Conservation (phyloP, 2,329 filamentous ascomycete species). For the Catunica adiposa region DNA sequence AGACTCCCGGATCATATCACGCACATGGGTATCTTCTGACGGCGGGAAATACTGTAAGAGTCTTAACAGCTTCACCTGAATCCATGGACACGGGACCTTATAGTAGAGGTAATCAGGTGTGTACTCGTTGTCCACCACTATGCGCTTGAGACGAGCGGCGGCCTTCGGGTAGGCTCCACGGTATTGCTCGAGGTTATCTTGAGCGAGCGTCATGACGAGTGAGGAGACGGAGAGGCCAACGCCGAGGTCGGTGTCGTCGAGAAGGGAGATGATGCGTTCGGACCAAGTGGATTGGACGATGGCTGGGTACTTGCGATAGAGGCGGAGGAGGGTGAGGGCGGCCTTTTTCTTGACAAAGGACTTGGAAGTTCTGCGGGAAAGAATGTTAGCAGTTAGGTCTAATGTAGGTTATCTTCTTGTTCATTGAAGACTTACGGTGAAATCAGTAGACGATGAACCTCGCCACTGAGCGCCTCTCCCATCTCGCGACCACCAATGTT, state of each 20-base stretch:
- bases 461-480: constrained; percentile 79
- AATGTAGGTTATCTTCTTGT: neutral
- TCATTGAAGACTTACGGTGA: constrained; percentile 54
- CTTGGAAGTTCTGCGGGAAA: constrained; percentile 48
- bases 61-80: constrained; percentile 85
- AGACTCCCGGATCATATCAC: constrained; percentile 80
- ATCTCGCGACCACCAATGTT: constrained; percentile 95
- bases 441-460: constrained; percentile 86
- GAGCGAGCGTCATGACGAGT: constrained; percentile 80
- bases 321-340: constrained; percentile 73
- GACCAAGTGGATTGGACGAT: constrained; percentile 96
- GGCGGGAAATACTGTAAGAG: constrained; percentile 92
- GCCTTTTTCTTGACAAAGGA: constrained; percentile 99
- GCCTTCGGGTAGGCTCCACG: constrained; percentile 90
- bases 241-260: constrained; percentile 91
- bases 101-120: constrained; percentile 92
- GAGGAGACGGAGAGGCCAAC: constrained; percentile 93
- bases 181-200: constrained; percentile 89
- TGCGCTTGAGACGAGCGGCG: constrained; percentile 71
- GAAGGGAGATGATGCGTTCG: constrained; percentile 93
- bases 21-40: constrained; percentile 88
- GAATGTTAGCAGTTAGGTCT: neutral
- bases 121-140: constrained; percentile 81
- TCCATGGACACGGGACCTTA: constrained; percentile 98
- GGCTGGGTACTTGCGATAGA: constrained; percentile 86